These are phyloP conservation scores for Omphalotus guepiniiformis DNA, from an alignment of 768 basidiomycete genomes.

Conservation along the genomic window DNA sequence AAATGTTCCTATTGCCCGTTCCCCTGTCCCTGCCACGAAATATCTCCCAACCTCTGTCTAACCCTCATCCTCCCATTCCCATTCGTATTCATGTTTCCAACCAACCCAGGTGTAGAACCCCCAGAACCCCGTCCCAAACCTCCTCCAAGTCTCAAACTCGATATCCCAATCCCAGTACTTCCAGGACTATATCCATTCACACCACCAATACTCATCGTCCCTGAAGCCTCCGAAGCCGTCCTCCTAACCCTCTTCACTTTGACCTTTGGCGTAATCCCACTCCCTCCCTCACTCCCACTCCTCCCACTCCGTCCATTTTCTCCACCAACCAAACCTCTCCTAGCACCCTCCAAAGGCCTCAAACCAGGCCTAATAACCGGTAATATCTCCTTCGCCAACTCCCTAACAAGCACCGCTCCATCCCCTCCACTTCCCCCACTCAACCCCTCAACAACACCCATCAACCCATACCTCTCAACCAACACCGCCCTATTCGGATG, in stretches of 20 bases:
- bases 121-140: too few species aligned
- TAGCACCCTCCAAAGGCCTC: slow-evolving; percentile 41
- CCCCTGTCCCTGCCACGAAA: slow-evolving; percentile 46
- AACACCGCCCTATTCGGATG: slow-evolving; percentile 82
- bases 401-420: slow-evolving; percentile 85
- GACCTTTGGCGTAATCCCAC: slow-evolving; percentile 50
- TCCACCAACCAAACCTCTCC: slow-evolving; percentile 14
- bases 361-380: slow-evolving; percentile 72
- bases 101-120: too few species aligned
- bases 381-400: slow-evolving; percentile 82
- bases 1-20: slow-evolving; percentile 9
- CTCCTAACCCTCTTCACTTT: slow-evolving; percentile 64
- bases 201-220: slow-evolving; percentile 25
- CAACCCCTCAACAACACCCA: slow-evolving; percentile 75
- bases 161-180: too few species aligned
- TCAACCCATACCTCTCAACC: slow-evolving; percentile 69
- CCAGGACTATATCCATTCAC: slow-evolving; percentile 33
- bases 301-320: slow-evolving; percentile 14
- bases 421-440: slow-evolving; percentile 66
- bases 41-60: slow-evolving; percentile 58
- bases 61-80: too few species aligned
- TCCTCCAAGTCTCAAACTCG: too few species aligned
- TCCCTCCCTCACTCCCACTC: slow-evolving; percentile 16
- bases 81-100: too few species aligned
- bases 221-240: slow-evolving; percentile 65